Base-by-base conservation (phyloP, 2,329 filamentous ascomycete genomes). In the Fusarium compactum region DNA sequence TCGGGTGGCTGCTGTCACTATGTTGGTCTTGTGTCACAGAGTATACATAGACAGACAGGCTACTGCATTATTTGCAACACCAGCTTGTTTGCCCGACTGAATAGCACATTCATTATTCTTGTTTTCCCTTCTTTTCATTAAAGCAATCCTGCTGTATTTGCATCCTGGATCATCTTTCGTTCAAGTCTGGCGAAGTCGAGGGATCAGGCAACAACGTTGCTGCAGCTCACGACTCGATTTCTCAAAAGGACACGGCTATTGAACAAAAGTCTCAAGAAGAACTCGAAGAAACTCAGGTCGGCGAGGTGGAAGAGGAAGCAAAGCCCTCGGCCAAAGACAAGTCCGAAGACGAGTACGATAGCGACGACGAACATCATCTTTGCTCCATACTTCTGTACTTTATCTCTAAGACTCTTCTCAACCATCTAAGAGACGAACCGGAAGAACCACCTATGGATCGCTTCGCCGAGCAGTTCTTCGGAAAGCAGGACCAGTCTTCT, bases 401-500 rank as follows among this genome's bases (percentile, higher is more conserved):
- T 45, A 71, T 71, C 40, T 70, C 69, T 40, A 71, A 71, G 62
- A 72, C 62, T 45, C 57, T 72, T 6, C 45, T 71, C 8, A 52
- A 45, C 20, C 65, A 72, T 50, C 34, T 71, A 3, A 59, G n/a
- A 38, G 22, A 69, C 41, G 32, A 50, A 2, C 38, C 43, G 8
- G 43, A 58, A 20, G 50, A 57, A 12, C 25, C 22, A 11, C 32
- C 34, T 15, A 75, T 75, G 73, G 73, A 75, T 18, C 67, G 68
- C 18, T 73, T 75, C 54, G 63, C 73, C 18, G 67, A 75, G 22
- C 73, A 75, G 16, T 34, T 75, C 41, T 70, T 75, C 41, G 71
- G 71, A 22, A 56, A 70, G 5, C 67, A 69, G 32, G 57, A 60
- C n/a, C 64, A 51, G 22, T 34, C 63, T 40, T 59, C 68, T 14